Base-by-base conservation (phyloP, 2,329 filamentous ascomycete species). In the Nothophaeocryptopus gaeumannii region DNA sequence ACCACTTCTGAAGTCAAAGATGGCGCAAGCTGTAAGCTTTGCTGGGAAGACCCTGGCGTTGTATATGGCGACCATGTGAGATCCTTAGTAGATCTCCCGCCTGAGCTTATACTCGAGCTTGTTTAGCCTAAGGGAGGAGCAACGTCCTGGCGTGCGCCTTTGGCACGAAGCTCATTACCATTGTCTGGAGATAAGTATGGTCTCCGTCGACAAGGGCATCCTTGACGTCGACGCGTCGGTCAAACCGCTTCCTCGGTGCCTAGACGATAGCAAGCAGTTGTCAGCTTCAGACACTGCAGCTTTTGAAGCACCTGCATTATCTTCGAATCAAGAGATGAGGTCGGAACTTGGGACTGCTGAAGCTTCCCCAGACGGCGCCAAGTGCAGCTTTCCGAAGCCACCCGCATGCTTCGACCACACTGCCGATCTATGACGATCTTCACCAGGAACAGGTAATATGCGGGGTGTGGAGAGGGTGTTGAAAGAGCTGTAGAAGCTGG, bases 281-380 rank as follows among this genome's bases (percentile, higher is more conserved):
- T n/a, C n/a, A 39, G 16, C 12, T 5, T 39, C 4, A 16, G 5
- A 16, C 36, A 13, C 5, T 5, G 16, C 5, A 13, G n/a, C 36
- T 7, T 2, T 16, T n/a, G 4, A 5, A 16, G 10, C 13, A 16
- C 10, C n/a, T 14, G 12, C 10, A 16, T 39, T n/a, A 16, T 39
- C 14, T 13, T 14, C 16, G 36, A 16, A 16, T 5, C 12, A 5
- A 16, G 36, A 39, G 14, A n/a, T 39, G 12, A 11, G 10, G 36
- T 14, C 13, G n/a, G 14, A 14, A 5, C 36, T 39, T 13, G 14
- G 36, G 2, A 39, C 36, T 5, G 14, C n/a, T 11, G 10, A 39
- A 39, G 36, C 36, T 39, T 39, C 36, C 36, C 36, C 5, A 39
- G 36, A 39, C 16, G n/a, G 36, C 36, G 36, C 36, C 13, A 39